Evolutionary conservation across 176 grass and related monocot genomes (phyloP).

Genomic region (Oryza brachyantha): DNA sequence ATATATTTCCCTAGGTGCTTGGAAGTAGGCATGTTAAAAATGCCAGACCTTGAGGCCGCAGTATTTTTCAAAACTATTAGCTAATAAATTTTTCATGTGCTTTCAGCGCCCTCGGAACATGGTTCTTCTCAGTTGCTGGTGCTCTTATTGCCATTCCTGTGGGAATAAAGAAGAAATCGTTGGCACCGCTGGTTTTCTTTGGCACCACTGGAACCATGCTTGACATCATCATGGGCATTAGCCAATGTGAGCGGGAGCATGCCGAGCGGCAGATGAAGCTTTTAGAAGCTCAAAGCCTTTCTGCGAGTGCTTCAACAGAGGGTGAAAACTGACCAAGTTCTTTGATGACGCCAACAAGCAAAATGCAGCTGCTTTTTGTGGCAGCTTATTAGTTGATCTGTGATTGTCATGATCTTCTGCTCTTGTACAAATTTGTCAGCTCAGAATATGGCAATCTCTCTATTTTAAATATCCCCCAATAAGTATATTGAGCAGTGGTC

Average conservation of each 20-base stretch:
- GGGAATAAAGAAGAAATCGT: slow-evolving; percentile 86
- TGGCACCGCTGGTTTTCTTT: slow-evolving; percentile 82
- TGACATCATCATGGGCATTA: slow-evolving; percentile 95
- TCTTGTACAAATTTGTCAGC: neutral
- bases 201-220: slow-evolving; percentile 97
- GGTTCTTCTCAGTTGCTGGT: slow-evolving; percentile 90
- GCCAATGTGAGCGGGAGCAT: slow-evolving; percentile 85
- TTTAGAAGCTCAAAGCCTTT: slow-evolving; percentile 64
- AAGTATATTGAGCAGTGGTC: neutral
- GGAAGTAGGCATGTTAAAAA: neutral
- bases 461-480: slow-evolving; percentile 11
- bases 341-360: slow-evolving; percentile 2
- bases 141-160: slow-evolving; percentile 89
- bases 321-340: slow-evolving; percentile 30
- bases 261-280: slow-evolving; percentile 84
- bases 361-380: neutral
- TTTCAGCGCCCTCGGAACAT: slow-evolving; percentile 93
- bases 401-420: neutral
- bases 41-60: neutral
- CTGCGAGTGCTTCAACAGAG: slow-evolving; percentile 14
- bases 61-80: neutral
- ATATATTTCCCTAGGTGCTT: neutral
- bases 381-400: neutral
- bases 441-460: neutral
- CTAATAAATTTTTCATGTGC: neutral